Percentiles rank a stretch among this genome's conserved stretches.
Conservation (phyloP, 176 grass and related monocot species). For the Lolium perenne region DNA sequence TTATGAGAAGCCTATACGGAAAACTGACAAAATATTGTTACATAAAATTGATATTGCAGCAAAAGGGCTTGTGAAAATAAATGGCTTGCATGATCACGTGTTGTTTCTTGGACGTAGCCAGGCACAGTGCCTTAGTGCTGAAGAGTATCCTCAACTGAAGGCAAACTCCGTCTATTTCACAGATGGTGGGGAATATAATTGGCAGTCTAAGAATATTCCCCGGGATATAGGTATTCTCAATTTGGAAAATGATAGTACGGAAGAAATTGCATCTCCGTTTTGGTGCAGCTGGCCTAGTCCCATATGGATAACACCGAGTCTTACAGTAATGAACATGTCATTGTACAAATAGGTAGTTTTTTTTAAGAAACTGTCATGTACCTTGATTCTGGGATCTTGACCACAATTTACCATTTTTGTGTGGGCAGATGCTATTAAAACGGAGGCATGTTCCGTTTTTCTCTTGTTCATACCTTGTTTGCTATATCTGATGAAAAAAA, state of each 20-base stretch:
- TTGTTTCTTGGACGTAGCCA: background rate
- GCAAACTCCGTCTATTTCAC: slow-evolving; percentile 4
- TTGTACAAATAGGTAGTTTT: background rate
- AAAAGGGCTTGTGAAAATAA: background rate
- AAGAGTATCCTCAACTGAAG: slow-evolving; percentile 4
- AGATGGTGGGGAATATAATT: background rate
- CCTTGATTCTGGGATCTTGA: background rate
- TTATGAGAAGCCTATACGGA: background rate
- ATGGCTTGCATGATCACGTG: background rate
- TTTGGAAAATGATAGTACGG: background rate
- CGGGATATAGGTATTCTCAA: slow-evolving; percentile 13
- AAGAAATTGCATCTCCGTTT: background rate
- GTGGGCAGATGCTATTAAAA: background rate
- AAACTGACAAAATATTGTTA: background rate
- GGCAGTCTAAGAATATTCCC: background rate
- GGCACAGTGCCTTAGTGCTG: background rate
- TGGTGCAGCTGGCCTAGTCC: slow-evolving; percentile 10
- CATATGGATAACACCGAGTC: slow-evolving; percentile 24
- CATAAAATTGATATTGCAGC: background rate
- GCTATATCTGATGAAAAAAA: background rate
- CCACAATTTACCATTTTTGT: background rate
- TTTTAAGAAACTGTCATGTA: background rate
- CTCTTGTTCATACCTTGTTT: background rate
- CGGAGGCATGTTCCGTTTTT: background rate
- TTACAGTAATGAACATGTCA: background rate